These are phyloP conservation scores for Backusella psychrophila DNA, from an alignment of 192 early-diverging fungal genomes.

Conservation along the genomic window DNA sequence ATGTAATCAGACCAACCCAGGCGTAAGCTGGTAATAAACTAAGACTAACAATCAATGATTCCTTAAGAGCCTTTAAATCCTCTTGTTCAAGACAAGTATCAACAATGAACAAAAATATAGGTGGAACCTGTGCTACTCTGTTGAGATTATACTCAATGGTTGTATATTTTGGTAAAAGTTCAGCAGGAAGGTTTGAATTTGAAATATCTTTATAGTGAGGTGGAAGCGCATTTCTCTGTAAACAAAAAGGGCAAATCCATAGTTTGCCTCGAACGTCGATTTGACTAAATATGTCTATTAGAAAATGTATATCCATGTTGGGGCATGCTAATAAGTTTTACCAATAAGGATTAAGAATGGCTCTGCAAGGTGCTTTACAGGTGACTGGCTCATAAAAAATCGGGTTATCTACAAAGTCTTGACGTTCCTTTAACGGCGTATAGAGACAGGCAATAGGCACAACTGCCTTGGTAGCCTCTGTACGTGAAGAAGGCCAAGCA, in stretches of 20 bases:
- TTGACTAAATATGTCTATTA: slow-evolving; percentile 58
- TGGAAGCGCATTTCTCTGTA: slow-evolving; percentile 95
- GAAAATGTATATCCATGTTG: neutral
- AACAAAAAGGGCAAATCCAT: slow-evolving; percentile 99
- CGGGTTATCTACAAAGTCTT: slow-evolving; percentile 65
- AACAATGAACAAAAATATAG: slow-evolving; percentile 95
- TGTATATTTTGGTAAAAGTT: slow-evolving; percentile 87
- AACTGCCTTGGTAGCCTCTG: slow-evolving; percentile 93
- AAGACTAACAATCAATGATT: slow-evolving; percentile 85
- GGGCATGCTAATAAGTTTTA: slow-evolving; percentile 28
- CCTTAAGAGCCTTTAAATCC: slow-evolving; percentile 95
- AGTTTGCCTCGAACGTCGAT: slow-evolving; percentile 94
- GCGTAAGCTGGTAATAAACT: slow-evolving; percentile 90
- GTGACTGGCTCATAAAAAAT: slow-evolving; percentile 98
- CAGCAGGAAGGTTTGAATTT: slow-evolving; percentile 87
- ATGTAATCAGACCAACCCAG: slow-evolving; percentile 95
- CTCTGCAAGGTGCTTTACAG: slow-evolving; percentile 93
- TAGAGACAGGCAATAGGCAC: slow-evolving; percentile 93
- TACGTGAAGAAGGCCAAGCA: slow-evolving; percentile 88
- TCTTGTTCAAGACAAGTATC: slow-evolving; percentile 96
- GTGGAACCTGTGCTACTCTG: slow-evolving; percentile 83
- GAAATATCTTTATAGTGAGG: slow-evolving; percentile 97
- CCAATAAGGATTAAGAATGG: slow-evolving; percentile 98
- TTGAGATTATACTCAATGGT: slow-evolving; percentile 96
- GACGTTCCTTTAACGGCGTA: slow-evolving; percentile 92